Evolutionary conservation across 2,329 filamentous ascomycete genomes (phyloP).

Genomic region (Neonectria ditissima): DNA sequence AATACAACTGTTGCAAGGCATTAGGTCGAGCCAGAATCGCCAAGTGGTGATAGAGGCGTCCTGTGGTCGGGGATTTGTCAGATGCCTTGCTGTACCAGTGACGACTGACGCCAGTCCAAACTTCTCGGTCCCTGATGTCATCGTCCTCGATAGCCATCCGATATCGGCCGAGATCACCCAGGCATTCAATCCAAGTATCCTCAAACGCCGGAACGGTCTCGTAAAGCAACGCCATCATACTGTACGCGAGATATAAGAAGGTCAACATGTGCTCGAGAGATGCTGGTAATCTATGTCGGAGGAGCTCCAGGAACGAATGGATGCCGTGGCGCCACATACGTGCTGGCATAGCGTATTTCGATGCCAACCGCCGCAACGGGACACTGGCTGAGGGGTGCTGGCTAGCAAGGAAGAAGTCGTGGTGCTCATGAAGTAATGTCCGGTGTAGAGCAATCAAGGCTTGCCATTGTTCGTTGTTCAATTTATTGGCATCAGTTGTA

Average conservation of each 20-base stretch:
- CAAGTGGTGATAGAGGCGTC: conserved; percentile 88
- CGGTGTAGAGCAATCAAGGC: conserved; percentile 84
- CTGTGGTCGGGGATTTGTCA: conserved; percentile 79
- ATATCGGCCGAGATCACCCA: conserved; percentile 88
- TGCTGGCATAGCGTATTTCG: conserved; percentile 90
- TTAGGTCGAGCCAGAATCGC: conserved; percentile 81
- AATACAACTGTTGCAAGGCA: conserved; percentile 77
- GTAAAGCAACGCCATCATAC: conserved; percentile 87
- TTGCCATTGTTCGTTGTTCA: conserved; percentile 82
- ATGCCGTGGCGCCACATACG: conserved; percentile 96
- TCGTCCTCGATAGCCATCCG: conserved; percentile 91
- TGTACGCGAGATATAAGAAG: conserved; percentile 90
- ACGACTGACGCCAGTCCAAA: conserved; percentile 83
- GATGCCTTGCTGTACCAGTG: conserved; percentile 89
- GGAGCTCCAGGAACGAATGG: conserved; percentile 82
- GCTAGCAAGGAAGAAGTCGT: conserved; percentile 87
- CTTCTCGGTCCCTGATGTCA: conserved; percentile 78
- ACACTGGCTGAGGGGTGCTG: conserved; percentile 85
- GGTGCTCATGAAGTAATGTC: conserved; percentile 83
- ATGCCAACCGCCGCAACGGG: conserved; percentile 74
- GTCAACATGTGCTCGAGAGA: conserved; percentile 90
- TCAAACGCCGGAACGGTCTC: conserved; percentile 87
- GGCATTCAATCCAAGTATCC: conserved; percentile 93
- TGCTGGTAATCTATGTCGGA: conserved; percentile 78
- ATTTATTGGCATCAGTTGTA: conserved; percentile 53